Conservation (phyloP, 441 rosid genomes). For the Populus tomentosa region DNA sequence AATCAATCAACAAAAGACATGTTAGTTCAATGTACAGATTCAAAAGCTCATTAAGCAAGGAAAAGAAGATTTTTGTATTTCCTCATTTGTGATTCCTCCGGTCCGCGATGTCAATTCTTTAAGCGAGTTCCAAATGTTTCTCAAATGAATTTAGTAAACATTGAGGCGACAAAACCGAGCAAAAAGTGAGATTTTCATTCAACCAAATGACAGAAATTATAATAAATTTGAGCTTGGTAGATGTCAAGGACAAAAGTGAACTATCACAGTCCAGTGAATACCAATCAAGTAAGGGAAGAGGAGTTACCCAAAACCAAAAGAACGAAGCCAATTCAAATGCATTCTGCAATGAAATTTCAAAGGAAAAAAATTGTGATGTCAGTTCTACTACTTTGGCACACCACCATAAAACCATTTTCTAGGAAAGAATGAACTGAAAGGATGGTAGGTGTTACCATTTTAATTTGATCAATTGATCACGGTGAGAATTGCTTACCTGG, state of each 20-base stretch:
- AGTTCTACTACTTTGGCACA: conserved; percentile 5
- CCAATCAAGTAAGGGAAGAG: conserved; percentile 22
- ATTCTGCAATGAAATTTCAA: conserved; percentile 24
- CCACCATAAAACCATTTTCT: background rate
- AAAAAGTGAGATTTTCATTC: background rate
- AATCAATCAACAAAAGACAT: conserved; percentile 6
- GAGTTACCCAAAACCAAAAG: conserved; percentile 92
- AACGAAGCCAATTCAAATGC: conserved; percentile 65
- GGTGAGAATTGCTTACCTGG: conserved; percentile 44
- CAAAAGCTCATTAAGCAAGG: background rate
- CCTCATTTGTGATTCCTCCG: background rate
- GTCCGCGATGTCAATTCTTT: background rate
- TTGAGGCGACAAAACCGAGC: background rate
- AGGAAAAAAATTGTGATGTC: conserved; percentile 15
- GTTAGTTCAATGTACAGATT: conserved; percentile 7
- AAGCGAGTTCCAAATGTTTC: background rate
- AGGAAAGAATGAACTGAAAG: conserved; percentile 33
- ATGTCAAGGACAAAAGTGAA: background rate
- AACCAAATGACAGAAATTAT: background rate
- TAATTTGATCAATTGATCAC: background rate
- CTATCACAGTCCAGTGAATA: conserved; percentile 1
- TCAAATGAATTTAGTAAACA: background rate
- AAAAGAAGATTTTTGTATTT: background rate
- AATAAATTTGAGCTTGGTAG: conserved; percentile 6
- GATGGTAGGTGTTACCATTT: conserved; percentile 35